Evolutionary conservation across 495 filamentous ascomycete genomes (phyloP).

Genomic region (Tuber borchii): DNA sequence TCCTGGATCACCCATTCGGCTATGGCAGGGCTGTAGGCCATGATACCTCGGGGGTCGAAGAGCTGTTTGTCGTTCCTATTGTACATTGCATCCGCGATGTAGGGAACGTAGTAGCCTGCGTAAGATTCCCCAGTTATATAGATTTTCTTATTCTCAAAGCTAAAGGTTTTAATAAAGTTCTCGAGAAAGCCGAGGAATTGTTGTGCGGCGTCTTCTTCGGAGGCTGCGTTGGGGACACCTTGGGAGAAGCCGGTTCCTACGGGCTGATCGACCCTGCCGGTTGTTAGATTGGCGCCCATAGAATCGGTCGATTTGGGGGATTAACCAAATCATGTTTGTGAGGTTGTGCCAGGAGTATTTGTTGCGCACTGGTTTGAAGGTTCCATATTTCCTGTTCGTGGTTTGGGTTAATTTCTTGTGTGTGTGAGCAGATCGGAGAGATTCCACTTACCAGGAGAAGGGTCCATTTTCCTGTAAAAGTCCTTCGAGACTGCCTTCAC

Average conservation of each 20-base stretch:
- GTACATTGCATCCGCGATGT: conserved; percentile 66
- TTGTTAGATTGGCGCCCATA: conserved; percentile 4
- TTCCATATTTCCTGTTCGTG: conserved; percentile 50
- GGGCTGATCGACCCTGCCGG: conserved; percentile 59
- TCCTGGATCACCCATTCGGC: conserved; percentile 49
- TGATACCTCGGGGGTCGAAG: conserved; percentile 60
- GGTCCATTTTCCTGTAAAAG: conserved; percentile 72
- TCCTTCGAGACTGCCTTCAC: conserved; percentile 50
- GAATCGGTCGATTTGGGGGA: conserved; percentile 6
- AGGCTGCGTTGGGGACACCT: conserved; percentile 55
- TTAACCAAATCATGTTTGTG: conserved; percentile 63
- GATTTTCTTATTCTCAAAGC: conserved; percentile 56
- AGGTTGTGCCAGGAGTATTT: conserved; percentile 66
- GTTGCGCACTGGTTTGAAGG: conserved; percentile 57
- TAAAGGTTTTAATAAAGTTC: conserved; percentile 63
- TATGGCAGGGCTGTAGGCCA: conserved; percentile 65
- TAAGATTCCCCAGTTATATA: conserved; percentile 68
- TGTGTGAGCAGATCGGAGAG: not conserved
- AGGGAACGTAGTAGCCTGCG: conserved; percentile 72
- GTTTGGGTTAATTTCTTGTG: not conserved
- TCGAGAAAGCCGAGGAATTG: conserved; percentile 68
- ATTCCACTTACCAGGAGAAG: conserved; percentile 53
- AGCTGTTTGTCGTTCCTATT: conserved; percentile 60
- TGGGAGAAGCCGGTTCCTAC: conserved; percentile 68
- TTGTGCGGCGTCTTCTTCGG: conserved; percentile 58